Conservation (phyloP, 2,329 filamentous ascomycete species). For the Davidsoniella virescens region DNA sequence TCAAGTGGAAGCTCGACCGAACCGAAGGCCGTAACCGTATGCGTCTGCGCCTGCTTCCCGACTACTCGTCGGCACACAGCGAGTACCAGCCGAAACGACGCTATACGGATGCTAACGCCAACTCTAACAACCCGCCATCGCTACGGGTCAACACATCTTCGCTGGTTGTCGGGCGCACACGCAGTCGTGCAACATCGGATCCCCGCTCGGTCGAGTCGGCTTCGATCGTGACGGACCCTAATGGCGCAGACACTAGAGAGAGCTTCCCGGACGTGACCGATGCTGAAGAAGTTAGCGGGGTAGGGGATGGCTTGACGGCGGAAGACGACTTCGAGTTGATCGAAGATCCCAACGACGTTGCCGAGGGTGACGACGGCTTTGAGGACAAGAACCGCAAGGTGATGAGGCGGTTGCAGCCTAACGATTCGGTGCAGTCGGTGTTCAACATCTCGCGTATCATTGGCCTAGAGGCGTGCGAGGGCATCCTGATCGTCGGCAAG, state of each 20-base stretch:
- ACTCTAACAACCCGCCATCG: constrained; percentile 14
- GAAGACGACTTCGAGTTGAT: constrained; percentile 96
- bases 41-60: constrained; percentile 72
- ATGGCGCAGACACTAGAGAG: constrained; percentile 7
- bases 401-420: constrained; percentile 79
- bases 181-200: constrained; percentile 6
- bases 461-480: constrained; percentile 84
- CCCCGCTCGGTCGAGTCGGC: constrained; percentile 7
- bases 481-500: constrained; percentile 83
- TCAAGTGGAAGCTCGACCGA: constrained; percentile 85
- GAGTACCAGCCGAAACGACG: constrained; percentile 76
- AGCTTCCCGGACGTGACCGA: constrained; percentile 4
- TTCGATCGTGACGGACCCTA: constrained; percentile 9
- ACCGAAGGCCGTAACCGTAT: constrained; percentile 93
- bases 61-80: constrained; percentile 49
- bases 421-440: constrained; percentile 82
- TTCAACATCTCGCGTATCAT: constrained; percentile 93
- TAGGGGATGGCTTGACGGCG: constrained; percentile 18
- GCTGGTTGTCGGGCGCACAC: constrained; percentile 4
- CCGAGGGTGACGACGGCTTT: constrained; percentile 56
- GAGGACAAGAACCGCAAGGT: constrained; percentile 98
- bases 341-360: constrained; percentile 74
- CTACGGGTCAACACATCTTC: constrained; percentile 21
- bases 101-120: constrained; percentile 24
- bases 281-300: not conserved